Evolutionary conservation across 306 rosid species (phyloP).

Genomic region (Betula pendula): DNA sequence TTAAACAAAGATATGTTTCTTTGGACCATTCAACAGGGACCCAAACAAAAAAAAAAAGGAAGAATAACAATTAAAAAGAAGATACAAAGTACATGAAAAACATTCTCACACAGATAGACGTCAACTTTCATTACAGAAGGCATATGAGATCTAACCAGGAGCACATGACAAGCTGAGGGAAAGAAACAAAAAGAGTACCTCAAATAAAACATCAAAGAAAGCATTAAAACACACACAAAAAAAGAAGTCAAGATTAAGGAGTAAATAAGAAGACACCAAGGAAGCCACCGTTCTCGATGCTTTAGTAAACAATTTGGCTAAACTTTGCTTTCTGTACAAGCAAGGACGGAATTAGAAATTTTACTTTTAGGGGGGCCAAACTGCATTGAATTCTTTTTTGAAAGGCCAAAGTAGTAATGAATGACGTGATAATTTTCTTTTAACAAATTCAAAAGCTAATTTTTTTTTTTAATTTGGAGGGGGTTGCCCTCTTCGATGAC

Average conservation of each 20-base stretch:
- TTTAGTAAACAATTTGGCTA: neutral
- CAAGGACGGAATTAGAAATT: neutral
- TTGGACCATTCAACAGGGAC: conserved; percentile 6
- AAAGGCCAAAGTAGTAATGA: too few relatives aligned
- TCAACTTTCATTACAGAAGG: neutral
- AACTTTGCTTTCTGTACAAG: neutral
- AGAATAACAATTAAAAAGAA: neutral
- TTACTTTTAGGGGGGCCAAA: too few relatives aligned
- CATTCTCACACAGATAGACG: conserved; percentile 22
- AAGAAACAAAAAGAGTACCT: conserved; percentile 13
- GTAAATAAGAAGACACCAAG: conserved; percentile 10
- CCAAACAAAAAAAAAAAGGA: neutral
- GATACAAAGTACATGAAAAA: conserved; percentile 9
- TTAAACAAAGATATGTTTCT: conserved; percentile 4
- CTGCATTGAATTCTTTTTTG: too few relatives aligned
- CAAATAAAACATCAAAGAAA: conserved; percentile 7
- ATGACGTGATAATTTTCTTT: too few relatives aligned
- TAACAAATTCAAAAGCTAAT: too few relatives aligned
- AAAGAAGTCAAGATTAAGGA: neutral
- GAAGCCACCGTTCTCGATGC: conserved; percentile 1
- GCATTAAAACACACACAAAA: neutral
- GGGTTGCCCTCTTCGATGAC: too few relatives aligned
- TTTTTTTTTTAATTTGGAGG: too few relatives aligned
- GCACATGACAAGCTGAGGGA: conserved; percentile 23
- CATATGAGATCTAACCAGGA: conserved; percentile 19